Base-by-base conservation (phyloP, 2,329 filamentous ascomycete genomes). In the Bipolaris oryzae region DNA sequence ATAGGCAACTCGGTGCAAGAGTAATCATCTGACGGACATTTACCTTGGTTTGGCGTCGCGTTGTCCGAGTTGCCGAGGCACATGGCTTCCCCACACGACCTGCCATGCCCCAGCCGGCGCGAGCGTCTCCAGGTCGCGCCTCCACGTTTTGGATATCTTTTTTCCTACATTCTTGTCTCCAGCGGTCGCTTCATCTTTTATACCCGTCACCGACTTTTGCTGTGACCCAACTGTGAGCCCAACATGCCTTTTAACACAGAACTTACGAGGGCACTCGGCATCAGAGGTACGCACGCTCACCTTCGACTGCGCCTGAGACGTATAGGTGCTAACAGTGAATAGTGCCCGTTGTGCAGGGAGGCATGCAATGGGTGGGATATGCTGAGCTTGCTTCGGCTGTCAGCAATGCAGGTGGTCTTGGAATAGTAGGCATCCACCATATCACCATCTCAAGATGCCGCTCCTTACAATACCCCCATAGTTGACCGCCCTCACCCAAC, bases 401-500 rank as follows among this genome's bases (percentile, higher is more conserved):
- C 35, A 75, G 71, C 62, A 78, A 78, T 51, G 76, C 90, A n/a
- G 91, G 91, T 64, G 91, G 90, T 45, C 82, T 95, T 52, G 91
- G 91, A 70, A 87, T 95, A 73, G 77, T 81, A 73, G 34, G 63
- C 21, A 34, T 31, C 42, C 41, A 21, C 20, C 20, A 13, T 7
- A 11, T 28, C 18, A 4, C 25, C 41, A 6, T 48, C 15, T 39
- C 13, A 39, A 23, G 13, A 20, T 38, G 18, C 21, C 31, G 21
- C 18, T 31, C 16, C 64, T 71, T 46, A 72, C 64, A 31, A 46
- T 45, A 7, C 18, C 15, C 31, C 15, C 31, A 25, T 55, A 78
- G 75, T 84, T 95, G 77, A 95, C 91, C 28, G 91, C 89, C 45
- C 87, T 98, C 72, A 98, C 96, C 51, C 96, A 96, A 85, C 91